These are phyloP conservation scores for Digitaria exilis DNA, from an alignment of 202 grass and related monocot genomes.

Conservation along the genomic window DNA sequence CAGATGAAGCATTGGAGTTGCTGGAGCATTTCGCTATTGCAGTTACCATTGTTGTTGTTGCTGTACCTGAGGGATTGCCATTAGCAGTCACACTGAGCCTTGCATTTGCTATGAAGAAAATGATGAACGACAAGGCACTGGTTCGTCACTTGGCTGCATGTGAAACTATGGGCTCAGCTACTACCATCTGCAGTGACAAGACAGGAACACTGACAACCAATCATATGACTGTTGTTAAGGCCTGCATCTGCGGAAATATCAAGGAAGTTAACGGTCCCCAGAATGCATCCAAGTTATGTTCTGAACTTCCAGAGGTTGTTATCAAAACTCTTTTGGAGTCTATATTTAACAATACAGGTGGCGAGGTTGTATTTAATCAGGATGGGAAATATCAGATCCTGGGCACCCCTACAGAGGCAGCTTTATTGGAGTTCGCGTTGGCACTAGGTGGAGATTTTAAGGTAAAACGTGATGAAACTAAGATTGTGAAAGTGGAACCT, in stretches of 20 bases:
- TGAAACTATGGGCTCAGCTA: conserved; percentile 98
- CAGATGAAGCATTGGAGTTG: conserved; percentile 78
- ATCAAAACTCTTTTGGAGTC: conserved; percentile 77
- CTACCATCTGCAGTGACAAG: conserved; percentile 97
- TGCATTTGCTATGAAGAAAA: conserved; percentile 99
- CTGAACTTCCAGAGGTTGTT: conserved; percentile 66
- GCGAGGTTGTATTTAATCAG: conserved; percentile 87
- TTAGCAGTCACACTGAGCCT: conserved; percentile 96
- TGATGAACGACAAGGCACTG: conserved; percentile 99
- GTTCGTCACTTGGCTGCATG: conserved; percentile 94
- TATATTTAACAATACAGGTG: conserved; percentile 96
- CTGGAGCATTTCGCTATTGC: conserved; percentile 97
- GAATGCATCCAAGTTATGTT: conserved; percentile 61
- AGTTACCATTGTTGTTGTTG: conserved; percentile 98
- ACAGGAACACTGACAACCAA: conserved; percentile 96
- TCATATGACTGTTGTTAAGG: conserved; percentile 96
- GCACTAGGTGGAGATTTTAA: conserved; percentile 87
- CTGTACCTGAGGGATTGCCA: conserved; percentile 96
- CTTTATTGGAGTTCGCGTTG: conserved; percentile 88
- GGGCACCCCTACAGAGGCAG: conserved; percentile 88
- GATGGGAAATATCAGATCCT: conserved; percentile 75
- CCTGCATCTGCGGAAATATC: conserved; percentile 76
- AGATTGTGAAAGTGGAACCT: conserved; percentile 86
- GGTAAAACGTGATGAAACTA: conserved; percentile 69
- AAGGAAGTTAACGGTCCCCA: conserved; percentile 60